Conservation (phyloP, 2,329 filamentous ascomycete genomes). For the Didymella pinodella region DNA sequence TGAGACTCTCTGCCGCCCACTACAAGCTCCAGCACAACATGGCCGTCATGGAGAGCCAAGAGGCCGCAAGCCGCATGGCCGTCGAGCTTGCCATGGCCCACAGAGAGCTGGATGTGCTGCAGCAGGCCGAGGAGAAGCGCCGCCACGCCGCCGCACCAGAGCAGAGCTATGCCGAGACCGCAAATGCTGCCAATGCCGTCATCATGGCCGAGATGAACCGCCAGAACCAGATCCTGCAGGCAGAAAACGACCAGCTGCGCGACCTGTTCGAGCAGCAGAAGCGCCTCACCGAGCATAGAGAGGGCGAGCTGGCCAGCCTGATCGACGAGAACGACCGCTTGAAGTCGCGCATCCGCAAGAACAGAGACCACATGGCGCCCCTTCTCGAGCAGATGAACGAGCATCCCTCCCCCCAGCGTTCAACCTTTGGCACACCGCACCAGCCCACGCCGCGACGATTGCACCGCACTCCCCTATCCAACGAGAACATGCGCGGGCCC, state of each 20-base stretch:
- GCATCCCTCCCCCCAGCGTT: conserved; percentile 69
- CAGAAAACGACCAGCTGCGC: conserved; percentile 70
- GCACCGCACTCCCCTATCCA: conserved; percentile 56
- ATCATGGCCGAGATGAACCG: conserved; percentile 57
- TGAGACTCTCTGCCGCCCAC: conserved; percentile 85
- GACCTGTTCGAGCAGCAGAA: conserved; percentile 76
- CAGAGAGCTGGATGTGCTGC: conserved; percentile 84
- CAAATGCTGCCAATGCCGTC: conserved; percentile 64
- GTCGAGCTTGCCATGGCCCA: conserved; percentile 94
- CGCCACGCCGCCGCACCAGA: conserved; percentile 56
- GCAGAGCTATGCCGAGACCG: conserved; percentile 62
- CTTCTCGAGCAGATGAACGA: conserved; percentile 58
- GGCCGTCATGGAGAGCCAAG: conserved; percentile 81
- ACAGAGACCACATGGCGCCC: conserved; percentile 81
- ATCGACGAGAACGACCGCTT: conserved; percentile 79
- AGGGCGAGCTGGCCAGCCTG: conserved; percentile 74
- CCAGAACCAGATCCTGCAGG: conserved; percentile 70
- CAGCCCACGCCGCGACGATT: conserved; percentile 55
- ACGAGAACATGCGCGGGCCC: conserved; percentile 57
- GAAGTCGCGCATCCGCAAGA: conserved; percentile 84
- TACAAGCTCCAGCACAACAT: conserved; percentile 90
- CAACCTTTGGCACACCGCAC: conserved; percentile 62
- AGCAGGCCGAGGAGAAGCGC: conserved; percentile 73
- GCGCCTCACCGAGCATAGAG: conserved; percentile 78
- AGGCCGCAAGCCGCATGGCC: conserved; percentile 83